Conservation (phyloP, 305 asterid genomes). For the Caryopteris hybrid region DNA sequence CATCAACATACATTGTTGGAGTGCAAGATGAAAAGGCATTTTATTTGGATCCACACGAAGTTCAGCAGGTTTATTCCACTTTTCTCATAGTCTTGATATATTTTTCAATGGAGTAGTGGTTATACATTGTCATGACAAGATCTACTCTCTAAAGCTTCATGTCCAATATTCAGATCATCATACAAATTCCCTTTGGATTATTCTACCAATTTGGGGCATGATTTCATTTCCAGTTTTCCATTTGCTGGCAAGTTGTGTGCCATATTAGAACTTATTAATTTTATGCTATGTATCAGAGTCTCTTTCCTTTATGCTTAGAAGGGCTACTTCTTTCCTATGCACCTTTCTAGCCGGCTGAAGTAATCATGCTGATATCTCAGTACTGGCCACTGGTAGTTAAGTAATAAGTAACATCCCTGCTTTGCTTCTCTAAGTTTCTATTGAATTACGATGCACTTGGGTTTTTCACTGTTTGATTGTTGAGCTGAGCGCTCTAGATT, state of each 20-base stretch:
- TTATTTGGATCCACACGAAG: slow-evolving; percentile 97
- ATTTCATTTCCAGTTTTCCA: not conserved
- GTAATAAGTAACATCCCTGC: not conserved
- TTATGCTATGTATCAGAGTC: not conserved
- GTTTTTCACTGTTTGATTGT: not conserved
- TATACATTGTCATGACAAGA: not conserved
- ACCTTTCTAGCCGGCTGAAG: not conserved
- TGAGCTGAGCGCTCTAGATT: not conserved
- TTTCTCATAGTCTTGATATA: slow-evolving; percentile 3
- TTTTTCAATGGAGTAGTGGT: slow-evolving; percentile 7
- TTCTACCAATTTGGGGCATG: not conserved
- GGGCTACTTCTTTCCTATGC: not conserved
- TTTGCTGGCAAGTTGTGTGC: not conserved
- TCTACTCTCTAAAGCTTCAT: too few species aligned
- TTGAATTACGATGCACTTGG: not conserved
- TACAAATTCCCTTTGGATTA: not conserved
- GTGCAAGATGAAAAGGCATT: slow-evolving; percentile 92
- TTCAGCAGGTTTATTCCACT: slow-evolving; percentile 67
- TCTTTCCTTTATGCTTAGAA: not conserved
- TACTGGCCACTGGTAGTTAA: not conserved
- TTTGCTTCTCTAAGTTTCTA: not conserved
- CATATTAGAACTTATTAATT: not conserved
- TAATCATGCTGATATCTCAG: not conserved
- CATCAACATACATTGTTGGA: slow-evolving; percentile 87
- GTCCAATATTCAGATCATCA: not conserved